Evolutionary conservation across 225 moss, liverwort and hornwort genomes (phyloP), one percentile per base, ranked within the genome.

Genomic region (Straminergon stramineum): DNA sequence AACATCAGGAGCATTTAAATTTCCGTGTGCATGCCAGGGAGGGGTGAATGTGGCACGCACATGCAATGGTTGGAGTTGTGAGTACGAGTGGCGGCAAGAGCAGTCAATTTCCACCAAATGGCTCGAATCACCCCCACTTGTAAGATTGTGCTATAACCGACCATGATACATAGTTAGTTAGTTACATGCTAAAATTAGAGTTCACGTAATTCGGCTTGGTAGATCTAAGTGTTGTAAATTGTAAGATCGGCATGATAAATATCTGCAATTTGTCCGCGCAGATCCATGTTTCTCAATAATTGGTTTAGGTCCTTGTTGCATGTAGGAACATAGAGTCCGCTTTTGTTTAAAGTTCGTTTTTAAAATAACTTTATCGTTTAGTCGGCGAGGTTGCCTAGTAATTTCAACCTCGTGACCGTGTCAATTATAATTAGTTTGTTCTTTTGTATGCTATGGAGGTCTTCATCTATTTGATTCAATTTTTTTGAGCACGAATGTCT

Each of bases 51-150:
- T 97, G 81, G 99, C 97, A 84, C 93, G 90, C 85, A 94, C 95
- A 20, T 93, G 95, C 64, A 99, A 97, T 95, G 96, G 96, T 85
- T 99, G 99, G 99, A 94, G 90, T 90, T 99, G 97, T 93, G 99
- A 99, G 93, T 93, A 96, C 90, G 97, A 96, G 76, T 99, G 97
- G 97, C 95, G 95, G 85, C 97, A 99, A 92, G 99, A 97, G 89
- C 94, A 96, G 56, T 94, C 97, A 87, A 93, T 93, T 62, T 90
- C 92, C 62, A 94, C 95, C 28, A 97, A 99, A 81, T 99, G 99
- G 99, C 93, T 99, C 73, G 89, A 93, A 87, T 90, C 96, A 70
- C 92, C 91, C 55, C 96, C 96, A 85, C 93, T 93, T 75, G 99
- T 99, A 97, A 91, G 95, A 90, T 74, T 82, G 10, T 83, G 48